A percentile compares a stretch with the other conserved stretches of the same genome.
phyloP scores from a whole-genome alignment of 75 land plant species.

The Picea sitchensis region DNA sequence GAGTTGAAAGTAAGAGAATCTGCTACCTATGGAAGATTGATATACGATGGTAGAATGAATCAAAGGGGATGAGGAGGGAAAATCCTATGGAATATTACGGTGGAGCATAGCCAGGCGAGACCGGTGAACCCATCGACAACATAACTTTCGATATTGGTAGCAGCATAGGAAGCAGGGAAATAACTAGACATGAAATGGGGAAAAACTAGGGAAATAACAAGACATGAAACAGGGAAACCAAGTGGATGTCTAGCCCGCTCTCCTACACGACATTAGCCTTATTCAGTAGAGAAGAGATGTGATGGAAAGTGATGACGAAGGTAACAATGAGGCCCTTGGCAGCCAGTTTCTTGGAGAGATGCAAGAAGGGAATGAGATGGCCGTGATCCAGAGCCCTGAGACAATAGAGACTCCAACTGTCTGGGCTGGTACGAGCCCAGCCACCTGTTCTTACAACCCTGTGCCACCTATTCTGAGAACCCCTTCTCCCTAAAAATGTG shows the following conservation, averaged over 20 bases:
- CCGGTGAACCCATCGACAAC: too few relatives aligned
- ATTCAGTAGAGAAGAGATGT: not conserved
- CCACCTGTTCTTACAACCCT: not conserved
- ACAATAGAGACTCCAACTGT: too few relatives aligned
- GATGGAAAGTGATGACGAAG: conserved; percentile 12
- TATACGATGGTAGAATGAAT: too few relatives aligned
- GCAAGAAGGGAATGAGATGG: conserved; percentile 18
- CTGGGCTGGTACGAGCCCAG: not conserved
- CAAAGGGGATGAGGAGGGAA: not conserved
- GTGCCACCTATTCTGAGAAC: not conserved
- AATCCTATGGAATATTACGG: too few relatives aligned
- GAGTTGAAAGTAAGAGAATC: not conserved
- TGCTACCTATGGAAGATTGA: not conserved
- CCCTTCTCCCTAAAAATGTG: too few relatives aligned
- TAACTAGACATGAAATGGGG: too few relatives aligned
- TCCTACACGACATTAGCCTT: not conserved
- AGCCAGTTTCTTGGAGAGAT: conserved; percentile 14
- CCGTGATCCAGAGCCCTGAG: conserved; percentile 11
- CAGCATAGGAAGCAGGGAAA: too few relatives aligned
- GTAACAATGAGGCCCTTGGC: conserved; percentile 13
- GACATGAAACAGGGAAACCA: not conserved
- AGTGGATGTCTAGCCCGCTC: not conserved
- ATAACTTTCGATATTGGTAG: too few relatives aligned
- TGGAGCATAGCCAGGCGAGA: too few relatives aligned
- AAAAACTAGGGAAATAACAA: too few relatives aligned